Conservation (phyloP, 1,284 basidiomycete species). For the Albatrellus sp. region DNA sequence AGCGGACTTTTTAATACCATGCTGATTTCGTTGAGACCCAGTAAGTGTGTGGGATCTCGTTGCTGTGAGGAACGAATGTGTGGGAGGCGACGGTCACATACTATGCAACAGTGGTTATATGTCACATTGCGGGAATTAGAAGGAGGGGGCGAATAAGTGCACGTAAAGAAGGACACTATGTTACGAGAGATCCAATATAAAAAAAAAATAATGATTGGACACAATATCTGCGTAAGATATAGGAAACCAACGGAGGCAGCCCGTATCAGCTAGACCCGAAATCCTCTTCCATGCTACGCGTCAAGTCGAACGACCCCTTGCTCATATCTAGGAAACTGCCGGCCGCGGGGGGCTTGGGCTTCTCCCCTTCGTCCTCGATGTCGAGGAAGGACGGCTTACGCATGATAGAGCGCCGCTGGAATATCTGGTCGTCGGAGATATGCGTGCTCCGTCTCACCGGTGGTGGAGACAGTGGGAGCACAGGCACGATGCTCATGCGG, state of each 20-base stretch:
- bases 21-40: neutral
- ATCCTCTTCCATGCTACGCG: slow-evolving; percentile 27
- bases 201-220: neutral
- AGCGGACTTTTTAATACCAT: slow-evolving; percentile 7
- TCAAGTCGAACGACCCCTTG: slow-evolving; percentile 51
- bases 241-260: neutral
- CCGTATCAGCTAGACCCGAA: slow-evolving; percentile 14
- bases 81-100: neutral
- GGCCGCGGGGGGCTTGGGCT: slow-evolving; percentile 15
- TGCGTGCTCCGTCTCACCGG: slow-evolving; percentile 10
- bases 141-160: too few relatives aligned
- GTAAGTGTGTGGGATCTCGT: neutral
- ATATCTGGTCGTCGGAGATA: slow-evolving; percentile 2
- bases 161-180: too few relatives aligned
- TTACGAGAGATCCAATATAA: slow-evolving; percentile 1
- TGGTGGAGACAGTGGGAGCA: slow-evolving; percentile 25
- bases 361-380: slow-evolving; percentile 35
- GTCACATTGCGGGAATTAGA: too few relatives aligned
- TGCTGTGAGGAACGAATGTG: neutral
- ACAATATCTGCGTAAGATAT: too few relatives aligned
- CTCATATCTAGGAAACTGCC: slow-evolving; percentile 56
- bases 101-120: too few relatives aligned
- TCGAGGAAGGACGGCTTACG: slow-evolving; percentile 62
- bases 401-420: slow-evolving; percentile 28
- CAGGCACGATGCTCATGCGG: slow-evolving; percentile 19